phyloP scores from a whole-genome alignment of 1,284 basidiomycete genomes.

The Austroboletus niveus region DNA sequence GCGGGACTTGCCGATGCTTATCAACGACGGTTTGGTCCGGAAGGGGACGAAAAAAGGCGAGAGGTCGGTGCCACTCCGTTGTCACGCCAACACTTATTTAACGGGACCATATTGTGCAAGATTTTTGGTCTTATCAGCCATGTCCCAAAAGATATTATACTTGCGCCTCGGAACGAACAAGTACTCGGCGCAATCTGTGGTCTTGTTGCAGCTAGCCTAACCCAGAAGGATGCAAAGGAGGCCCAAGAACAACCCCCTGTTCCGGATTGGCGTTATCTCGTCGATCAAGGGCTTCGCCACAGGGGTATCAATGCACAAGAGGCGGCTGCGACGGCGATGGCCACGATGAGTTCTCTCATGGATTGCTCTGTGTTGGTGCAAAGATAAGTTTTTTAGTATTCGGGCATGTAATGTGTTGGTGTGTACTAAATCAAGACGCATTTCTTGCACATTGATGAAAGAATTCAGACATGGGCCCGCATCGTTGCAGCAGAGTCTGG shows the following conservation, averaged over 20 bases:
- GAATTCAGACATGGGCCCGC: conserved; percentile 60
- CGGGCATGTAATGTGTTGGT: conserved; percentile 6
- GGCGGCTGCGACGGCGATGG: conserved; percentile 66
- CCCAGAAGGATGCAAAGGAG: conserved; percentile 48
- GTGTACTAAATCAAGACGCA: conserved; percentile 20
- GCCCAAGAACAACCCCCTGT: conserved; percentile 39
- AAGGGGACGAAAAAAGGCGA: conserved; percentile 32
- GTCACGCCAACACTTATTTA: background rate
- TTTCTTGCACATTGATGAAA: conserved; percentile 54
- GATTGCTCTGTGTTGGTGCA: conserved; percentile 62
- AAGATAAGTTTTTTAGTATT: conserved; percentile 55
- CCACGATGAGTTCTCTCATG: conserved; percentile 60
- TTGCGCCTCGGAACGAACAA: conserved; percentile 71
- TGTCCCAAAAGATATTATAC: conserved; percentile 58
- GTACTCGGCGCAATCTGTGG: conserved; percentile 74
- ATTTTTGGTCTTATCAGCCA: conserved; percentile 55
- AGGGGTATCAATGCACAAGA: conserved; percentile 68
- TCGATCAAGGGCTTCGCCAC: conserved; percentile 75
- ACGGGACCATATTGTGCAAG: conserved; percentile 32
- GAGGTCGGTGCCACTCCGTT: conserved; percentile 35
- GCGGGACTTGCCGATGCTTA: conserved; percentile 66
- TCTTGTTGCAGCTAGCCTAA: conserved; percentile 68
- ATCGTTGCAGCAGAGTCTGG: conserved; percentile 73
- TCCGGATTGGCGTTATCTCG: conserved; percentile 63
- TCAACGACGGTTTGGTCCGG: conserved; percentile 30